Base-by-base conservation (phyloP, 2,329 filamentous ascomycete genomes). In the Thermothelomyces thermophilus region DNA sequence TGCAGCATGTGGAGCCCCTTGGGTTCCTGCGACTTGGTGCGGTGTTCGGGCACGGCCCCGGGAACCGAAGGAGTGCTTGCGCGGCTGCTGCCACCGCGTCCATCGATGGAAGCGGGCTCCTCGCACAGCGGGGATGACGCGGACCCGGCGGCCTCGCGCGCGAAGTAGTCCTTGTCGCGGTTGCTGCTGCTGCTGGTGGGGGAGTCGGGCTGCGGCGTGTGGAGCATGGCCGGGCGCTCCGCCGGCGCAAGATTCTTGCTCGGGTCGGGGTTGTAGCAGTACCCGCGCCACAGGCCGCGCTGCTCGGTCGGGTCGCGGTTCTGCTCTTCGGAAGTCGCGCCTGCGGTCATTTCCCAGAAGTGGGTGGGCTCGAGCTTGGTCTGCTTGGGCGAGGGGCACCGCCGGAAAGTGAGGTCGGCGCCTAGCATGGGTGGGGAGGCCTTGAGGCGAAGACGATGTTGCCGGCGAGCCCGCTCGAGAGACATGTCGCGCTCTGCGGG, bases 381-480 rank as follows among this genome's bases (percentile, higher is more conserved):
- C 48, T 83, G 80, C 65, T 91, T 84, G 5, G 91, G 91, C 22
- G 90, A 95, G 9, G 78, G 75, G 64, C 89, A 95, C 64, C 79
- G 80, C 30, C 89, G 87, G 64, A 96, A 95, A 22, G 76, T 73
- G 48, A 97, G 77, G 58, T 95, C 86, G 50, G 74, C 71, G 49
- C 91, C 91, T 10, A 95, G 79, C 90, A 97, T 94, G 9, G 91
- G 91, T 35, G 91, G 91, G 53, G 82, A 82, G 31, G 54, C 46
- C 17, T 58, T 62, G 13, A 57, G 53, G 19, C 74, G 74, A 70
- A 81, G 77, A 22, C 73, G 72, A 53, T 74, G 70, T 34, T 80
- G 58, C 41, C 64, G 54, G 22, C 59, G 57, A 3, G 57, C 64
- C 16, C 62, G 58, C 39, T 68, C 66, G 60, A 75, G 72, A 19